Base-by-base conservation (phyloP, 1,139 yeast genomes). In the Yamadazyma atlantica region DNA sequence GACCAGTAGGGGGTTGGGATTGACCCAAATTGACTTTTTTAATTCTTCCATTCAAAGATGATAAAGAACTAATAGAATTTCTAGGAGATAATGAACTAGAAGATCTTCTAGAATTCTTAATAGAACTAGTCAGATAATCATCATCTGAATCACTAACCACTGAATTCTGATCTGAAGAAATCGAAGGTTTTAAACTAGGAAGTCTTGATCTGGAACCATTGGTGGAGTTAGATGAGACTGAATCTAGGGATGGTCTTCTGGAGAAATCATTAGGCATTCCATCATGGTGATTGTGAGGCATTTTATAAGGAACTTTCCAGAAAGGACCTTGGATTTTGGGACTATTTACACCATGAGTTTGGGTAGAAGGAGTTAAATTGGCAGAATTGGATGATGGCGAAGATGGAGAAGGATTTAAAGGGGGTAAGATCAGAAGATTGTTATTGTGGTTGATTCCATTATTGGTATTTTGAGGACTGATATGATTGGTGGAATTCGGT, bases 231-330 rank as follows among this genome's bases (percentile, higher is more conserved):
- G 53, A 46, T 25, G 66, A 57, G 11, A 63, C 45, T 24, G 68
- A 63, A 38, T 66, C 71, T 4, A 68, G 56, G 2, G 73, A 67
- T 1, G 65, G 59, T 33, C 72, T 53, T 37, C 75, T 52, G 13
- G 58, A 49, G 8, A 44, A n/a, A 13, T 42, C 47, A 29, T 40
- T 38, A 4, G 32, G 52, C 37, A 31, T 11, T 17, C 38, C 37
- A 23, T 38, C 43, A 11, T 54, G 55, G 13, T 26, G 30, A 28
- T 8, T 16, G 12, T 28, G 30, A 1, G 76, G 77, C 75, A 71
- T 68, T 49, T 71, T 76, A 52, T 71, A 71, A 21, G 77, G 77
- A 8, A 71, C 77, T 49, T 69, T 71, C 77, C 77, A 71, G 52
- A 71, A 68, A 4, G 76, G 76, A 12, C 73, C 76, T 42, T 64